Evolutionary conservation across 2,329 filamentous ascomycete species (phyloP).

Genomic region (Blastomyces silverae): DNA sequence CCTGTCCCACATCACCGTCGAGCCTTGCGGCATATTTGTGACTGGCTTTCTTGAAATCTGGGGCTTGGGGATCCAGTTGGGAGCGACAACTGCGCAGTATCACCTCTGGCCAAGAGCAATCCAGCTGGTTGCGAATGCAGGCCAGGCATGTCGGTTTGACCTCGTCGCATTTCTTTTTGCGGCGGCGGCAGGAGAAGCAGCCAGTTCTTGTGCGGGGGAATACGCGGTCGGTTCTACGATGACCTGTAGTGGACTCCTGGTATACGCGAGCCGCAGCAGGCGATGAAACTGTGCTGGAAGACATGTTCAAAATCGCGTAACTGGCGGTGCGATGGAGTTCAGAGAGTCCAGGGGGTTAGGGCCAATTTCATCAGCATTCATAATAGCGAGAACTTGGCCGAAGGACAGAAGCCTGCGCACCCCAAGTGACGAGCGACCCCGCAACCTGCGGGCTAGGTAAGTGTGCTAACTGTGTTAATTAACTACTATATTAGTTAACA

Average conservation of each 20-base stretch:
- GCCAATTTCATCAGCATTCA: neutral
- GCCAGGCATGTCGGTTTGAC: neutral
- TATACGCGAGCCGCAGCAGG: neutral
- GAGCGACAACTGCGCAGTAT: neutral
- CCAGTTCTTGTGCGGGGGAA: neutral
- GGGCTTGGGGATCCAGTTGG: neutral
- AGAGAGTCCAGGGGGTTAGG: neutral
- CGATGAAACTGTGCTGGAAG: neutral
- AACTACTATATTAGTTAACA: neutral
- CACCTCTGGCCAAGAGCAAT: neutral
- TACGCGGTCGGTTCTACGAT: neutral
- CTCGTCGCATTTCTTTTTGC: slow-evolving; percentile 1
- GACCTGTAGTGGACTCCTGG: neutral
- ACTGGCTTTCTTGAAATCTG: neutral
- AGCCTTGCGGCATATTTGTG: neutral
- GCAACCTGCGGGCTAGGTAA: neutral
- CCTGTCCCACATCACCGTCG: neutral
- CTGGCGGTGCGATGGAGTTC: neutral
- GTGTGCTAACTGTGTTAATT: neutral
- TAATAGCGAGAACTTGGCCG: neutral
- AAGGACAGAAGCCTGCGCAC: too few relatives aligned
- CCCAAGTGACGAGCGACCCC: neutral
- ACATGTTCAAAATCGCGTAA: neutral
- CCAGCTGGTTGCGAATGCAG: neutral
- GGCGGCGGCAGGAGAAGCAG: neutral